phyloP scores from a whole-genome alignment of 2,329 filamentous ascomycete species.

The Cladosporium sp. region DNA sequence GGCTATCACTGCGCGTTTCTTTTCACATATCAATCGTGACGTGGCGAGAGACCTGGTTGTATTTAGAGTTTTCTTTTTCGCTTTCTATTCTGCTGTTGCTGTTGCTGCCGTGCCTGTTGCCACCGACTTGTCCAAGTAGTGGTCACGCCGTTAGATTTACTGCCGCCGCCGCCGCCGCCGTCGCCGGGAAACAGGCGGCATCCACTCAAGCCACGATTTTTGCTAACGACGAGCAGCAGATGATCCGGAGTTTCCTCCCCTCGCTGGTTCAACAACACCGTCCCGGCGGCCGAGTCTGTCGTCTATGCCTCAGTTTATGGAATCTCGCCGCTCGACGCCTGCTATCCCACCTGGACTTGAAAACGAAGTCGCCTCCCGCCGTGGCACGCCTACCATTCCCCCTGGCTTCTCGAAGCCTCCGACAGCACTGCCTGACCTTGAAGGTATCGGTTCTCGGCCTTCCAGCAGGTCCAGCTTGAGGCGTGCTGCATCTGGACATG shows the following conservation, averaged over 20 bases:
- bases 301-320: constrained; percentile 21
- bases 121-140: background rate
- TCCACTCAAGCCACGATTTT: background rate
- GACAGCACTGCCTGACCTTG: constrained; percentile 22
- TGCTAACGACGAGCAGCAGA: constrained; percentile 19
- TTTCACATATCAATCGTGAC: constrained; percentile 15
- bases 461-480: constrained; percentile 31
- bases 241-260: constrained; percentile 25
- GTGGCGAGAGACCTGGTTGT: constrained; percentile 21
- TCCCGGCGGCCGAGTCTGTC: constrained; percentile 22
- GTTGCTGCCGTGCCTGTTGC: constrained; percentile 7
- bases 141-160: constrained; percentile 10
- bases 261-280: constrained; percentile 14
- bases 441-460: constrained; percentile 22
- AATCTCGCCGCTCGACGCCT: constrained; percentile 29
- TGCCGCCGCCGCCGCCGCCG: background rate
- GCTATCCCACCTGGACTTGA: constrained; percentile 33
- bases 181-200: no score
- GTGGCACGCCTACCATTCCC: constrained; percentile 40
- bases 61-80: constrained; percentile 11
- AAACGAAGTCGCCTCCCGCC: constrained; percentile 28
- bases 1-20: constrained; percentile 17
- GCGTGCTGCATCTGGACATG: constrained; percentile 24
- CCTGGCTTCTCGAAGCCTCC: constrained; percentile 36
- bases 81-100: constrained; percentile 2